Conservation (phyloP, 2,329 filamentous ascomycete genomes). For the Fusarium sp. region DNA sequence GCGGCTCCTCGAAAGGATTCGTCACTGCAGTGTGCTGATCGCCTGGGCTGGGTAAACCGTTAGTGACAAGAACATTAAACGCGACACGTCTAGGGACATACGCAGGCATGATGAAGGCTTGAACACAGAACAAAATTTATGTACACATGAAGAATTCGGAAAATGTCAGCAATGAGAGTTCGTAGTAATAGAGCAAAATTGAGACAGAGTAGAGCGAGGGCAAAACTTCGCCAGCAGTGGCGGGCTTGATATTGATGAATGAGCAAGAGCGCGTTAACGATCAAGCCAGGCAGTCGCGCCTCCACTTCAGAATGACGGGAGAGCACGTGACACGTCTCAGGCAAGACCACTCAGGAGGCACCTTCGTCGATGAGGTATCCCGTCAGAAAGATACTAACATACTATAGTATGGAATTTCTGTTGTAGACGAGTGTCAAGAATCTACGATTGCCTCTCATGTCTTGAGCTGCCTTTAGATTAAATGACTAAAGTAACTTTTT, state of each 20-base stretch:
- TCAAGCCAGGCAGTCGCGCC: constrained; percentile 35
- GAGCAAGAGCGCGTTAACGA: constrained; percentile 33
- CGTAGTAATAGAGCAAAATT: not conserved
- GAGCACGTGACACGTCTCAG: constrained; percentile 41
- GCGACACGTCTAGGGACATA: constrained; percentile 44
- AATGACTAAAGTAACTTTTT: not conserved
- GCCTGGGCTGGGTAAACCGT: constrained; percentile 63
- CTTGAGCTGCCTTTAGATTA: not conserved
- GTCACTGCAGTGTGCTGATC: constrained; percentile 67
- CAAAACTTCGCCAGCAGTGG: constrained; percentile 12
- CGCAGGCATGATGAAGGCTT: constrained; percentile 54
- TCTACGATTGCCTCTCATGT: constrained; percentile 24
- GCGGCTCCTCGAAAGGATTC: constrained; percentile 85
- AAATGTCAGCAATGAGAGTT: not conserved
- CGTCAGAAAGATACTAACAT: not conserved
- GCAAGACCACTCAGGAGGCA: not conserved
- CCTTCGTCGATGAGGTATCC: not conserved
- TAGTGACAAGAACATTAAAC: constrained; percentile 11
- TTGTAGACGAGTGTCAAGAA: not conserved
- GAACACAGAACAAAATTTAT: constrained; percentile 23
- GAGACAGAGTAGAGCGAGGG: not conserved
- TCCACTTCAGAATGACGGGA: constrained; percentile 39
- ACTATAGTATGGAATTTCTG: not conserved
- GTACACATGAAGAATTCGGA: constrained; percentile 37
- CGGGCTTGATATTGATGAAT: constrained; percentile 24